A percentile compares a stretch with the other conserved stretches of the same genome.
phyloP scores from a whole-genome alignment of 495 filamentous ascomycete species.

The Filosporella fistucella region DNA sequence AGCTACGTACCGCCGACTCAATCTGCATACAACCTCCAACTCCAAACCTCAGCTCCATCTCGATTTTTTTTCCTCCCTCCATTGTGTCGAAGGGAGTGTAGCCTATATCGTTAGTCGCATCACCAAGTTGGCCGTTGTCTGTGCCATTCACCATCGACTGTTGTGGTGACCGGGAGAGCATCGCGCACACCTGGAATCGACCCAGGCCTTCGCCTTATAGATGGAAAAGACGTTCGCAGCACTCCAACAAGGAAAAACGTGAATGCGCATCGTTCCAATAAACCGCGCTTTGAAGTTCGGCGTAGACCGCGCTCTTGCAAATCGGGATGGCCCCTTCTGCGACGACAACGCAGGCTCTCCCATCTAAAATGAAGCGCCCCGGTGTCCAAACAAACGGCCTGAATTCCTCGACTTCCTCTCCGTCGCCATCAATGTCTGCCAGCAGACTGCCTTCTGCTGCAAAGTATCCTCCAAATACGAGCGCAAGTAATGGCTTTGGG shows the following conservation, averaged over 20 bases:
- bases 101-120: no score
- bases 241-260: not conserved
- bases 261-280: constrained; percentile 2
- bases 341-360: constrained; percentile 13
- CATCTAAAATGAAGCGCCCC: constrained; percentile 68
- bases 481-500: constrained; percentile 39
- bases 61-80: no score
- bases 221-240: not conserved
- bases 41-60: no score
- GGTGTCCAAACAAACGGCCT: constrained; percentile 38
- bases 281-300: not conserved
- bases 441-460: constrained; percentile 51
- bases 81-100: no score
- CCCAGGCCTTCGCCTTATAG: not conserved
- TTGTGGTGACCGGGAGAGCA: no score
- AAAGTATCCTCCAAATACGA: constrained; percentile 36
- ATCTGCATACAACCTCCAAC: no score
- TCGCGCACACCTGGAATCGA: no score
- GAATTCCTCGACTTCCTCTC: constrained; percentile 56
- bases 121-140: no score
- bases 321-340: constrained; percentile 22
- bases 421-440: constrained; percentile 61
- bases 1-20: no score
- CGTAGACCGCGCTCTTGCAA: no score
- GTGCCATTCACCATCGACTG: no score